Base-by-base conservation (phyloP, 1,139 yeast species). In the Entelexis sorbosivorans region DNA sequence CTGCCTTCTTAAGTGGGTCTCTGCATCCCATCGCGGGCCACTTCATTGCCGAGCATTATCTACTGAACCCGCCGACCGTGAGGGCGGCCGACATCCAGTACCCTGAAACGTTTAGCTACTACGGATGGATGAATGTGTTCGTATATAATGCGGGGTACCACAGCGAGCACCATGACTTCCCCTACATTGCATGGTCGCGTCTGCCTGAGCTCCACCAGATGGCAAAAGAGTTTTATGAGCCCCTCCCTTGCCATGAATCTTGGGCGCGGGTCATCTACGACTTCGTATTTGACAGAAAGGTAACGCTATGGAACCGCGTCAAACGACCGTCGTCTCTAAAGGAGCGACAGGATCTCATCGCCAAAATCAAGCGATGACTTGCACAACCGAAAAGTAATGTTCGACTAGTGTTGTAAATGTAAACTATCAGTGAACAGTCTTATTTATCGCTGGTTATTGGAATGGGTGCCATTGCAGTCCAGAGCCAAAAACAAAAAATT, bases 101-200 rank as follows among this genome's bases (percentile, higher is more conserved):
- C 6, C 93, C 93, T 0, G 96, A 88, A 64, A 88, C 96, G 0
- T 88, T 82, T 64, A 83, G 94, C 11, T 88, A 88, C 69, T 88
- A 88, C 61, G 96, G 96, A 0, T 69, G 79, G 19, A 73, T 88
- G 60, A 88, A 88, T 63, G 57, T 72, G 32, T 69, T 88, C 54
- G 86, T 93, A 1, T 88, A 95, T 89, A 88, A 88, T 61, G 96
- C 87, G 10, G 96, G 96, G 1, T 80, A 86, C 65, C 96, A 88
- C 66, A 87, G 84, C 63, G 96, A 88, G 67, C 96, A 88, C 66
- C 96, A 88, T 63, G 96, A 88, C 67, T 88, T 88, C 72, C 96
- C 96, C 1, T 88, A 79, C 64, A 76, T 88, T 60, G 91, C 96
- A 0, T 88, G 96, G 96, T 76, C 93, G 1, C 78, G 81, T 57